Base-by-base conservation (phyloP, 2,329 filamentous ascomycete genomes). In the Elsinoe australis region DNA sequence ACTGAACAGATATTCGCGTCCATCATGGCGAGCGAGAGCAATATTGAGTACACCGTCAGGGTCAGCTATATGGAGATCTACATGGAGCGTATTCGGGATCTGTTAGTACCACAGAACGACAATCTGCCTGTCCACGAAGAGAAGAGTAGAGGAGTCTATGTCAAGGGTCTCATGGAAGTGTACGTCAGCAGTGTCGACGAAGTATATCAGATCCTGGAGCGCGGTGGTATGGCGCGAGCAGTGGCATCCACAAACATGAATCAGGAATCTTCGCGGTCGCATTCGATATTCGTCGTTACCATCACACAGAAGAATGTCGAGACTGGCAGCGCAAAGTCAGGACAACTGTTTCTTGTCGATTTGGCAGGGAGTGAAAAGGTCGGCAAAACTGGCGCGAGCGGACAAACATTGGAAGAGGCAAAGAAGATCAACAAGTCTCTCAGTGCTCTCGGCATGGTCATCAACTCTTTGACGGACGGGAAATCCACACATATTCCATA, bases 371-470 rank as follows among this genome's bases (percentile, higher is more conserved):
- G 87, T 62, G 92, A 98, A 71, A 96, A 96, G 72, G 88, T 96
- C 45, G 90, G 92, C 64, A 96, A 98, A 77, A 98, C 92, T 22
- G 92, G 92, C 58, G 92, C 92, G 53, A 95, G 87, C 64, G 92
- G 92, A 50, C 92, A 96, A 69, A 96, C 90, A 3, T 75, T 98
- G 34, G 92, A 96, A 67, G 92, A 98, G 67, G 92, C 92, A 52
- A 96, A 96, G 76, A 98, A 98, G 76, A 98, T 98, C 77, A 98
- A 98, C 78, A 96, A 96, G 77, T 95, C 88, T 75, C 78, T 98
- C 72, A 95, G 89, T 71, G 89, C 92, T 49, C 76, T 98, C 52
- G 92, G 92, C 60, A 96, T 95, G 89, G 92, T 96, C 71, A 98
- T 98, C 75, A 96, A 96, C 69, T 81, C 89, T 47, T 72, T 98